These are phyloP conservation scores for Yamadazyma kanchanaburiensis DNA, from an alignment of 1,139 yeast species.

Conservation along the genomic window DNA sequence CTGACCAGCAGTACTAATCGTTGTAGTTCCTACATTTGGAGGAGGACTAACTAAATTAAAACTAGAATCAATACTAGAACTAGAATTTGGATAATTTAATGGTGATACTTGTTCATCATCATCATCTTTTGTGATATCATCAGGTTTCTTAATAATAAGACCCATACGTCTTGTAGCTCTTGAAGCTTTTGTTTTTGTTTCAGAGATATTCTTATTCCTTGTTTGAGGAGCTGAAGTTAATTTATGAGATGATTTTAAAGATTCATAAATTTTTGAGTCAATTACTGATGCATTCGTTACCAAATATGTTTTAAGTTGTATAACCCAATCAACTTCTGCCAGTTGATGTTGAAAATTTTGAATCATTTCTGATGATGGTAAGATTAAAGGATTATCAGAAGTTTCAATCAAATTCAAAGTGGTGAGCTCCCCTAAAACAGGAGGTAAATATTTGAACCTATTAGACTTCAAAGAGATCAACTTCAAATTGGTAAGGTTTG, in stretches of 20 bases:
- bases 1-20: slow-evolving; percentile 9
- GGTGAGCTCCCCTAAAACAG: slow-evolving; percentile 49
- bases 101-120: slow-evolving; percentile 12
- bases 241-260: slow-evolving; percentile 7
- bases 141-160: slow-evolving; percentile 49
- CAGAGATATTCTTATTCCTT: slow-evolving; percentile 58
- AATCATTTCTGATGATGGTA: slow-evolving; percentile 44
- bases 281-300: slow-evolving; percentile 25
- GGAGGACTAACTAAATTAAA: slow-evolving; percentile 16
- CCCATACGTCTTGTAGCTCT: slow-evolving; percentile 66
- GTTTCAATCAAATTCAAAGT: slow-evolving; percentile 63
- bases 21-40: slow-evolving; percentile 12
- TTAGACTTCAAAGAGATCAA: slow-evolving; percentile 67
- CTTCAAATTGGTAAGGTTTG: slow-evolving; percentile 41
- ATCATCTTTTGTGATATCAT: slow-evolving; percentile 12
- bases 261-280: slow-evolving; percentile 20
- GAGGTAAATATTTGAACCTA: slow-evolving; percentile 55
- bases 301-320: slow-evolving; percentile 45
- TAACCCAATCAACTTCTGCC: slow-evolving; percentile 54
- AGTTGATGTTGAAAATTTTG: slow-evolving; percentile 33
- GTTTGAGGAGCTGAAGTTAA: slow-evolving; percentile 18
- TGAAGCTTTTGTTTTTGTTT: slow-evolving; percentile 56
- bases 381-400: slow-evolving; percentile 61
- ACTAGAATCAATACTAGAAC: slow-evolving; percentile 24
- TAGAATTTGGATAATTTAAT: slow-evolving; percentile 17